These are phyloP conservation scores for Colletotrichum sp. DNA, from an alignment of 2,329 filamentous ascomycete genomes.

Conservation along the genomic window DNA sequence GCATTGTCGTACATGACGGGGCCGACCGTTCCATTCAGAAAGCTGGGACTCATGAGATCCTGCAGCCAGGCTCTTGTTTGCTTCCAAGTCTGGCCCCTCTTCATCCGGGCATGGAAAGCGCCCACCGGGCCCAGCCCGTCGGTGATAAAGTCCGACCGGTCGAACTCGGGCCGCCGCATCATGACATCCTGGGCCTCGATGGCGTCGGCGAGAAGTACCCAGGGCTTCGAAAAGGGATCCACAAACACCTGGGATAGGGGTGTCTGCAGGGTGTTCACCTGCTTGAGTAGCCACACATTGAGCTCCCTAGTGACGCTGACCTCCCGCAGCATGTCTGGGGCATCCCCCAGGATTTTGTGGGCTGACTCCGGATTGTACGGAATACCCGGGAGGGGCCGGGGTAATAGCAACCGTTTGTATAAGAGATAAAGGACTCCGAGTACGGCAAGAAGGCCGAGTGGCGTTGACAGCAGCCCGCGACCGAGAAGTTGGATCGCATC, in stretches of 20 bases:
- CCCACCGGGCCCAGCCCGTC: conserved; percentile 28
- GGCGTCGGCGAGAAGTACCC: conserved; percentile 45
- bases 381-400: background rate
- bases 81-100: conserved; percentile 32
- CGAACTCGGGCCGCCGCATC: conserved; percentile 47
- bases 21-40: conserved; percentile 27
- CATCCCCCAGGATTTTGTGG: background rate
- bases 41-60: conserved; percentile 39
- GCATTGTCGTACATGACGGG: background rate
- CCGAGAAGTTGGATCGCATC: background rate
- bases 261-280: conserved; percentile 32
- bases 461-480: background rate
- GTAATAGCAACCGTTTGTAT: background rate
- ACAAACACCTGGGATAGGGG: conserved; percentile 53
- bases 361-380: background rate
- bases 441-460: background rate
- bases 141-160: conserved; percentile 28
- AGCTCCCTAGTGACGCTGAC: background rate
- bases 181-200: conserved; percentile 42
- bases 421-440: background rate
- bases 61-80: conserved; percentile 35
- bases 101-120: conserved; percentile 34
- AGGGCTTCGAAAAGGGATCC: conserved; percentile 43
- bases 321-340: background rate
- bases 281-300: background rate